Evolutionary conservation across 208 protist species (phyloP).

Genomic region (Phytomonas sp.): DNA sequence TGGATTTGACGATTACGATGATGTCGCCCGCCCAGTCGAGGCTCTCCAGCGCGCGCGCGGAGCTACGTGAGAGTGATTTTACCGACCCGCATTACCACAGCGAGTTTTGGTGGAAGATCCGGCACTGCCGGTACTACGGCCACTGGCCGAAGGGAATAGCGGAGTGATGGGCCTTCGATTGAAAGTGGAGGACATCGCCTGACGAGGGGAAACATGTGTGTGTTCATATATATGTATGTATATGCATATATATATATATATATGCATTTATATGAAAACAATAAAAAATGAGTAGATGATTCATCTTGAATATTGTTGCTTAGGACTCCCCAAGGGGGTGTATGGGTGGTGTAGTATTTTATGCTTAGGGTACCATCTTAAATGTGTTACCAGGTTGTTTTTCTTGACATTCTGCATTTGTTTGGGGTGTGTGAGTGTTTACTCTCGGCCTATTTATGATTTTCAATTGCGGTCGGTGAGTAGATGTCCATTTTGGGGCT

Average conservation of each 20-base stretch:
- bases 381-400: not conserved
- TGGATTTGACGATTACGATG: constrained; percentile 61
- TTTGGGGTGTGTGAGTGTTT: not conserved
- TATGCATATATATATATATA: not conserved
- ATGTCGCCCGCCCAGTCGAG: constrained; percentile 75
- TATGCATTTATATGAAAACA: constrained; percentile 7
- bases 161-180: constrained; percentile 24
- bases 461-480: not conserved
- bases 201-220: not conserved
- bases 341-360: not conserved
- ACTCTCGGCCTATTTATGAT: not conserved
- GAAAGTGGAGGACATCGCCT: not conserved
- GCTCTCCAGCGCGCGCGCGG: constrained; percentile 63
- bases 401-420: not conserved
- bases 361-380: not conserved
- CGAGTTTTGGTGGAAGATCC: constrained; percentile 86
- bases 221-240: not conserved
- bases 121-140: constrained; percentile 76
- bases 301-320: not conserved
- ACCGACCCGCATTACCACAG: constrained; percentile 84
- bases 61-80: constrained; percentile 80
- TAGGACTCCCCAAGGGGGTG: not conserved
- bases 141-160: constrained; percentile 84
- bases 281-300: not conserved
- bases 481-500: not conserved